phyloP scores from a whole-genome alignment of 2,329 filamentous ascomycete species.

The Ceratocystis variospora region DNA sequence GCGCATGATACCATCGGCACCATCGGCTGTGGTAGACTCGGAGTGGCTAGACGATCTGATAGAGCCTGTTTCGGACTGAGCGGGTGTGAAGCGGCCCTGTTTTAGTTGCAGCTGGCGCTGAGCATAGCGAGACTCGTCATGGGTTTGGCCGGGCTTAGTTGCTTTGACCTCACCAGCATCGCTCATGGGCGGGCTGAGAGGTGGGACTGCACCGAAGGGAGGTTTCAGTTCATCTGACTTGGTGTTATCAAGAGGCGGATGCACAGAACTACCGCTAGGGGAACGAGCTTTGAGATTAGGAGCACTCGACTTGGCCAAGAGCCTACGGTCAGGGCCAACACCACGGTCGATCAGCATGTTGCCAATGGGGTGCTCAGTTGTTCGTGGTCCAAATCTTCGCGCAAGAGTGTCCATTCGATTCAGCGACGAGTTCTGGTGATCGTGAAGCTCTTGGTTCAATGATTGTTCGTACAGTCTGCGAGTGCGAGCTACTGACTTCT shows the following conservation, averaged over 20 bases:
- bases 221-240: slow-evolving; percentile 24
- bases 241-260: slow-evolving; percentile 18
- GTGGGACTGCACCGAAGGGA: slow-evolving; percentile 27
- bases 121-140: slow-evolving; percentile 74
- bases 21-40: slow-evolving; percentile 7
- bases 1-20: slow-evolving; percentile 5
- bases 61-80: slow-evolving; percentile 25
- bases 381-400: slow-evolving; percentile 41
- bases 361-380: slow-evolving; percentile 38
- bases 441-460: slow-evolving; percentile 63
- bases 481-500: slow-evolving; percentile 42
- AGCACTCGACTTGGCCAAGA: slow-evolving; percentile 47
- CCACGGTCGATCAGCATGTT: slow-evolving; percentile 34
- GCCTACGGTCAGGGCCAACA: slow-evolving; percentile 31
- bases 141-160: slow-evolving; percentile 55
- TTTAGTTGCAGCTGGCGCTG: slow-evolving; percentile 73
- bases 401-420: slow-evolving; percentile 69
- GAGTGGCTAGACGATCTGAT: slow-evolving; percentile 13
- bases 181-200: slow-evolving; percentile 44
- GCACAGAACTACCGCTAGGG: slow-evolving; percentile 9
- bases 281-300: slow-evolving; percentile 40
- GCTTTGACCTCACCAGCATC: slow-evolving; percentile 75
- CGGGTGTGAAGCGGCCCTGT: slow-evolving; percentile 53
- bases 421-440: slow-evolving; percentile 63
- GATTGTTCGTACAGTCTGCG: slow-evolving; percentile 73